Percentiles rank a stretch among this genome's conserved stretches.
Conservation (phyloP, 495 filamentous ascomycete genomes). For the Talaromyces adpressus region DNA sequence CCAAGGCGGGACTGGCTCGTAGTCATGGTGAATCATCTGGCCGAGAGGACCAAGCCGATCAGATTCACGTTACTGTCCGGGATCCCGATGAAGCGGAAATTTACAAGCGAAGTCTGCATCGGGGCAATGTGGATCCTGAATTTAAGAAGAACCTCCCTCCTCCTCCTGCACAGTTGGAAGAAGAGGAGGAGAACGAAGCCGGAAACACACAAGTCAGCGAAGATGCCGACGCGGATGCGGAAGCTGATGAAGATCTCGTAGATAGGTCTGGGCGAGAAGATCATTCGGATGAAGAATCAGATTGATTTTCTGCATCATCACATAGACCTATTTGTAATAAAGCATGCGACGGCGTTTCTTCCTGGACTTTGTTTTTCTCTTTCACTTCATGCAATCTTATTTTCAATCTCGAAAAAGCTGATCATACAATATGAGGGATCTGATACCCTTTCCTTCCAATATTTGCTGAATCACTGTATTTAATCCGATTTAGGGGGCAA, state of each 20-base stretch:
- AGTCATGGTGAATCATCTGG: constrained; percentile 19
- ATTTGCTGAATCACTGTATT: not conserved
- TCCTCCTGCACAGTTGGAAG: constrained; percentile 24
- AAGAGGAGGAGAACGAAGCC: constrained; percentile 12
- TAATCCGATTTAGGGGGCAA: not conserved
- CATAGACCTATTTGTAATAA: not conserved
- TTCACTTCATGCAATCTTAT: not conserved
- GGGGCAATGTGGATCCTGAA: constrained; percentile 38
- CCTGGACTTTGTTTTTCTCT: not conserved
- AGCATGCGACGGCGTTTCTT: not conserved
- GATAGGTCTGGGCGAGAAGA: not conserved
- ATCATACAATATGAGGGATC: not conserved
- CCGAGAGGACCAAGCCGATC: constrained; percentile 44
- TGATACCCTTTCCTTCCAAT: not conserved
- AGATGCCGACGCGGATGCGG: not conserved
- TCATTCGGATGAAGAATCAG: not conserved
- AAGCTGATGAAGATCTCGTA: not conserved
- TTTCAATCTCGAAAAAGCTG: not conserved
- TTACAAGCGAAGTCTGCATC: constrained; percentile 39
- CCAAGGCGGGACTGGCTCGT: constrained; percentile 37
- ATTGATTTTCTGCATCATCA: not conserved
- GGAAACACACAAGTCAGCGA: not conserved
- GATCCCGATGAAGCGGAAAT: constrained; percentile 47
- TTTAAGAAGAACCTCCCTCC: constrained; percentile 32
- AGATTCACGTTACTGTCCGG: constrained; percentile 45